A percentile compares a stretch with the other conserved stretches of the same genome.
These are phyloP conservation scores for Diaporthe australafricana DNA, from an alignment of 2,329 filamentous ascomycete genomes.

Conservation along the genomic window DNA sequence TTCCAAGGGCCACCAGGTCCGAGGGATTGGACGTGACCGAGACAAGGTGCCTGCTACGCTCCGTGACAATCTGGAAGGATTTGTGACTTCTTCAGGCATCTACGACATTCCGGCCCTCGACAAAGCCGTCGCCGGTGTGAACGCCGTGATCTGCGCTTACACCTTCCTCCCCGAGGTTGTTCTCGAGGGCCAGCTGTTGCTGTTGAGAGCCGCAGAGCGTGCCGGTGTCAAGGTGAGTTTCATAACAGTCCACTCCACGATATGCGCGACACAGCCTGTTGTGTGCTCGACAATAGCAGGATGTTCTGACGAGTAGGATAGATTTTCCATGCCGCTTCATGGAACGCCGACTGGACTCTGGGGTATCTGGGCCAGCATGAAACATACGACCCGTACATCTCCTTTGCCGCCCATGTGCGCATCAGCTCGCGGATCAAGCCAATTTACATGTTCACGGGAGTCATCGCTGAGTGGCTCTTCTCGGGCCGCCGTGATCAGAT, in stretches of 20 bases:
- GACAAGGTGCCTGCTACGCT: not conserved
- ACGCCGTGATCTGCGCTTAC: not conserved
- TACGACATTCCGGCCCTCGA: conserved; percentile 4
- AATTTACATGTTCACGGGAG: conserved; percentile 9
- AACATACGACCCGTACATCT: not conserved
- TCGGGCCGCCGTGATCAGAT: conserved; percentile 3
- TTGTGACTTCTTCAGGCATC: not conserved
- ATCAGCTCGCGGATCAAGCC: conserved; percentile 18
- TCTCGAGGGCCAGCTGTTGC: not conserved
- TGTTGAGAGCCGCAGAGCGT: conserved; percentile 14
- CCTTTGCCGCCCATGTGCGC: conserved; percentile 1
- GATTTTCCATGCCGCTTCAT: conserved; percentile 9
- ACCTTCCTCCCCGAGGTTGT: not conserved
- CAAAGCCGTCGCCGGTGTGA: not conserved
- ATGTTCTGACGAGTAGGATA: not conserved
- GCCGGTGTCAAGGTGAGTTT: conserved; percentile 1
- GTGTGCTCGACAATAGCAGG: not conserved
- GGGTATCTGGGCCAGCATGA: conserved; percentile 3
- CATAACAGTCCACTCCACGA: not conserved
- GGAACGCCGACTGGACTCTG: conserved; percentile 7
- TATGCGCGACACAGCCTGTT: not conserved
- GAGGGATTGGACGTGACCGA: not conserved
- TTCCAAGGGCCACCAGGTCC: conserved; percentile 1
- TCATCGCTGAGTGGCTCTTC: not conserved
- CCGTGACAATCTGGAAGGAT: not conserved